Base-by-base conservation (phyloP, 192 early-diverging fungal species). In the Coemansia sp. region DNA sequence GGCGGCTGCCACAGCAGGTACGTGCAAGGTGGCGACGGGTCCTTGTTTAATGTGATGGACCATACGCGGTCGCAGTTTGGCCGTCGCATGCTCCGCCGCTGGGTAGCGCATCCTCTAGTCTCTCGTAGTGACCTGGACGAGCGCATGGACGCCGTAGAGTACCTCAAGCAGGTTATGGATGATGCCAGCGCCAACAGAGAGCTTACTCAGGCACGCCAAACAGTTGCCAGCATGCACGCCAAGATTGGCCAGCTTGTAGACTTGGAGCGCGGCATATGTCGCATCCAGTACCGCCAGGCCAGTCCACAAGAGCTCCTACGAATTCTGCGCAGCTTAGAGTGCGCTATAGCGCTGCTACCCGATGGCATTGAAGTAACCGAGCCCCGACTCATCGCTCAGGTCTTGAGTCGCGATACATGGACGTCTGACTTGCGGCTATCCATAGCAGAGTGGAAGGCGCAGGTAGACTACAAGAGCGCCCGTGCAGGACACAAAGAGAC, bases 21-120 rank as follows among this genome's bases (percentile, higher is more conserved):
- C 22, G 38, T 67, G 43, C 37, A 17, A 3, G 68, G 59, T 17
- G 87, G 85, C 5, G 63, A 84, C 19, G 94, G 95, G 2, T 94
- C 94, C 0, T 80, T 99, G 3, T 88, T 95, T 40, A 81, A 89
- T 53, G 74, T 93, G 8, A 73, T 99, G 43, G 91, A 93, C 65
- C 87, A 83, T 32, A 91, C 92, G 46, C 73, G 83, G 3, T 88
- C 95, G 12, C 92, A 93, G 19, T 93, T 97, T 65, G 97, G 97
- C n/a, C 94, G 90, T 19, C 83, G 91, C 21, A 64, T 87, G 38
- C 85, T 94, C 55, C 82, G 87, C 22, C 77, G 77, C 27, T 98
- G 96, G 96, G 53, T 95, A 5, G 95, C 93, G 36, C 94, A 98
- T 60, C 96, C 96, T 2, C 68, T 97, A 8, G 76, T 90, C 4